These are phyloP conservation scores for Selenicereus undatus DNA, from an alignment of 148 eudicot species.

Conservation along the genomic window DNA sequence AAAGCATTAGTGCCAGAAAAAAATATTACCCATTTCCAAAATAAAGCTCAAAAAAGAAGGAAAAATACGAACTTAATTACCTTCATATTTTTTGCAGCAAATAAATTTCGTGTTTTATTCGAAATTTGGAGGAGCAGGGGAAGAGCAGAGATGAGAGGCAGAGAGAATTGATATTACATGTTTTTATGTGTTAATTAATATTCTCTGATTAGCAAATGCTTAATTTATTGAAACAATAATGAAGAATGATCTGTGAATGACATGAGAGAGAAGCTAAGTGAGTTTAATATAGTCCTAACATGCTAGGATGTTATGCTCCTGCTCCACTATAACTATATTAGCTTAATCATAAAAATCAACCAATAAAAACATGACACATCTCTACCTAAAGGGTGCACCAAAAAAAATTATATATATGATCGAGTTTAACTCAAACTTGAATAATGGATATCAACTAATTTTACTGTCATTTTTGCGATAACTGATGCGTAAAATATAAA, in stretches of 20 bases:
- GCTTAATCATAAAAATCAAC: background rate
- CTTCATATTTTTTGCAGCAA: constrained; percentile 14
- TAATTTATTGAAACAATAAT: background rate
- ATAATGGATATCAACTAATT: background rate
- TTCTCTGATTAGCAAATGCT: background rate
- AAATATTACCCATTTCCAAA: background rate
- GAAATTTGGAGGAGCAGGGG: background rate
- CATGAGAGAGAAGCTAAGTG: background rate
- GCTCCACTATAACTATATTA: background rate
- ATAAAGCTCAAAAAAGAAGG: background rate
- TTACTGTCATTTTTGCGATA: too few species aligned
- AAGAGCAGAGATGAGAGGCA: background rate
- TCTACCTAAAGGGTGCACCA: too few species aligned
- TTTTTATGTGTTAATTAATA: background rate
- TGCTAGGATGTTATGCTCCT: constrained; percentile 12
- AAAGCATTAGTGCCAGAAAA: too few species aligned
- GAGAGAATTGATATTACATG: background rate
- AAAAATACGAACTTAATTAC: background rate
- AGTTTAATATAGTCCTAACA: background rate
- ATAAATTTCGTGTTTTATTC: background rate
- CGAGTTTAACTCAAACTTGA: background rate
- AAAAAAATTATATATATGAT: too few species aligned
- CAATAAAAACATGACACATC: background rate
- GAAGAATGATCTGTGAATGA: constrained; percentile 14
- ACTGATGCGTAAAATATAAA: background rate